Percentiles rank a stretch among this genome's conserved stretches.
phyloP scores from a whole-genome alignment of 2,329 filamentous ascomycete genomes.

The Metarhizium rileyi region DNA sequence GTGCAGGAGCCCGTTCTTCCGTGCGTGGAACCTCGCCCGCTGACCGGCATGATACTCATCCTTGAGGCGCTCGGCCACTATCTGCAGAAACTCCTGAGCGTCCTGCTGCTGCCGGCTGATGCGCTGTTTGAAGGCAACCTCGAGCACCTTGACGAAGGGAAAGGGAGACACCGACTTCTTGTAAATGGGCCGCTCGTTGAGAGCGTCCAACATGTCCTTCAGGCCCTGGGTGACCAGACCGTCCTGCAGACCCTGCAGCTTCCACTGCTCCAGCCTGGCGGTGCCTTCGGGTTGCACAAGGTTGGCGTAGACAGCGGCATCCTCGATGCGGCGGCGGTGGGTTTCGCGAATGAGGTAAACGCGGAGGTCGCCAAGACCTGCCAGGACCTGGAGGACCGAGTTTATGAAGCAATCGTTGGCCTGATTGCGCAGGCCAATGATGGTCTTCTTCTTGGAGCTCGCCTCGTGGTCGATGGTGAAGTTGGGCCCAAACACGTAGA shows the following conservation, averaged over 20 bases:
- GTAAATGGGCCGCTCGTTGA: slow-evolving; percentile 90
- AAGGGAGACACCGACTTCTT: slow-evolving; percentile 86
- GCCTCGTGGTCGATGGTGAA: slow-evolving; percentile 85
- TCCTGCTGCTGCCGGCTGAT: slow-evolving; percentile 95
- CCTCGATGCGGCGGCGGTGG: slow-evolving; percentile 73
- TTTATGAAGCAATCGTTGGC: slow-evolving; percentile 98
- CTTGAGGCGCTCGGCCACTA: slow-evolving; percentile 81
- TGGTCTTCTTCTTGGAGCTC: slow-evolving; percentile 66
- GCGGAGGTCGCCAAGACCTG: slow-evolving; percentile 79
- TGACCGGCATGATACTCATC: slow-evolving; percentile 88
- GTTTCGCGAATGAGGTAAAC: slow-evolving; percentile 88
- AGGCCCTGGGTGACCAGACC: slow-evolving; percentile 78
- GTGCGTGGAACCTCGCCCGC: slow-evolving; percentile 55
- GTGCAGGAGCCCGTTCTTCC: slow-evolving; percentile 18
- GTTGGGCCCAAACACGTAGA: slow-evolving; percentile 97
- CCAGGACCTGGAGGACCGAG: slow-evolving; percentile 85
- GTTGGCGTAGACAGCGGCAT: slow-evolving; percentile 61
- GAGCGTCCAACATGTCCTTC: slow-evolving; percentile 82
- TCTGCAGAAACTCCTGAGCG: slow-evolving; percentile 92
- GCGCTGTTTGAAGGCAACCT: slow-evolving; percentile 76
- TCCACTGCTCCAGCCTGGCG: slow-evolving; percentile 43
- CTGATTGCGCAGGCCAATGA: slow-evolving; percentile 80
- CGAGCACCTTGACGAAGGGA: slow-evolving; percentile 74
- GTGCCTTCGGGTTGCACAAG: slow-evolving; percentile 40
- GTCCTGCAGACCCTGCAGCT: slow-evolving; percentile 60